Base-by-base conservation (phyloP, 1,139 yeast genomes). In the Hemisphaericaspora xylofermentans region DNA sequence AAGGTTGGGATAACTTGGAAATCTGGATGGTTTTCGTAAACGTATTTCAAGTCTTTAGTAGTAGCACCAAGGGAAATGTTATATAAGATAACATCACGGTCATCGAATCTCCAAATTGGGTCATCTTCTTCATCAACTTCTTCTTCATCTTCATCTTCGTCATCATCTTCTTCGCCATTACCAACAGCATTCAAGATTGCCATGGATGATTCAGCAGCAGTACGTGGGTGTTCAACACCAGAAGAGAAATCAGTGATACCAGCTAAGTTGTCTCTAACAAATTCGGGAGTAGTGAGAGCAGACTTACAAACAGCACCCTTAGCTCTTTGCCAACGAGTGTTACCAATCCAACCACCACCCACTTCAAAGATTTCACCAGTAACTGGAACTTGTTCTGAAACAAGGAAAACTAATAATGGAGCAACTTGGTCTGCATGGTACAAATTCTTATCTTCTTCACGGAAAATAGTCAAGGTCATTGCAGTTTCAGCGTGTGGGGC, bases 401-500 rank as follows among this genome's bases (percentile, higher is more conserved):
- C 80, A 48, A 91, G 74, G 58, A 82, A 74, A 16, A 88, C 89
- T 52, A 88, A 80, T 47, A 89, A 73, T 48, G 98, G 98, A 5
- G 98, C 95, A 43, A 93, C 96, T 61, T 81, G 88, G 46, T 84
- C 81, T 14, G 98, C 93, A 57, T 88, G 89, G 68, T 84, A 88
- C 58, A 84, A 80, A 66, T 88, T 88, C 50, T 72, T 70, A 64
- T 91, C 98, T 41, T 71, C 71, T 46, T 84, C 85, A 41, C 82
- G 77, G 70, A 91, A 88, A 41, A 93, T 80, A 8, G 95, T 84
- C 60, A 80, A 78, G 26, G 98, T 93, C 98, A 93, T 93, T 48
- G 95, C 93, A 39, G 98, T 91, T 60, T 91, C 97, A 34, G 98
- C 98, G 62, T 91, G 96, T 45, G 98, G 98, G 36, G 98, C 98